Conservation (phyloP, 805 yeast species). For the Tetrapisispora fleetii region DNA sequence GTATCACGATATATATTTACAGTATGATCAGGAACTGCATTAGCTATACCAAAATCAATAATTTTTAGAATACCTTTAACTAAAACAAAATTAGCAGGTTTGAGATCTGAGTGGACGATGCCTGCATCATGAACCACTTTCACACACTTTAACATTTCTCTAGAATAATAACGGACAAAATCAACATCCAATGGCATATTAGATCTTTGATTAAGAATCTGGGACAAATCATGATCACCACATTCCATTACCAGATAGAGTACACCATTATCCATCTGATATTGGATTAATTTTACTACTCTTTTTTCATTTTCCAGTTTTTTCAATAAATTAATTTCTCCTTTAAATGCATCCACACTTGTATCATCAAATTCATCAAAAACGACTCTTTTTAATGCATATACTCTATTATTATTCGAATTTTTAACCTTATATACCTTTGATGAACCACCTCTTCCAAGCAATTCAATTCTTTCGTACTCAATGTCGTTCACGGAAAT, state of each 20-base stretch:
- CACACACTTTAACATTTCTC: conserved; percentile 74
- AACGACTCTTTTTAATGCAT: conserved; percentile 73
- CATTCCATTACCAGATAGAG: conserved; percentile 83
- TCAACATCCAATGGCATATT: conserved; percentile 50
- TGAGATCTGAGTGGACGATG: conserved; percentile 74
- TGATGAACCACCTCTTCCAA: conserved; percentile 90
- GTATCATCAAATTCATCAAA: conserved; percentile 73
- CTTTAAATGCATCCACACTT: conserved; percentile 71
- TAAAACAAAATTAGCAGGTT: conserved; percentile 63
- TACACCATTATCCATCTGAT: conserved; percentile 54
- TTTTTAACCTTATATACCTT: conserved; percentile 70
- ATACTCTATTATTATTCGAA: conserved; percentile 49
- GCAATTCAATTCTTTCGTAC: conserved; percentile 64
- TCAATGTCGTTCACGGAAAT: conserved; percentile 46
- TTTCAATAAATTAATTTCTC: conserved; percentile 71
- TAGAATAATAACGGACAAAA: conserved; percentile 70
- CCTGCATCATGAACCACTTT: conserved; percentile 80
- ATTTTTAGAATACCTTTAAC: conserved; percentile 79
- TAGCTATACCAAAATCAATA: conserved; percentile 94
- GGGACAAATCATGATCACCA: conserved; percentile 85
- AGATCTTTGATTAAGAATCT: conserved; percentile 53
- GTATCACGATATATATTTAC: conserved; percentile 81
- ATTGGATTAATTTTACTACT: conserved; percentile 71
- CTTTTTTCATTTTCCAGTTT: conserved; percentile 51
- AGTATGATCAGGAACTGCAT: conserved; percentile 87